These are phyloP conservation scores for Phaeosphaeriaceae sp. DNA, from an alignment of 2,329 filamentous ascomycete genomes.

Conservation along the genomic window DNA sequence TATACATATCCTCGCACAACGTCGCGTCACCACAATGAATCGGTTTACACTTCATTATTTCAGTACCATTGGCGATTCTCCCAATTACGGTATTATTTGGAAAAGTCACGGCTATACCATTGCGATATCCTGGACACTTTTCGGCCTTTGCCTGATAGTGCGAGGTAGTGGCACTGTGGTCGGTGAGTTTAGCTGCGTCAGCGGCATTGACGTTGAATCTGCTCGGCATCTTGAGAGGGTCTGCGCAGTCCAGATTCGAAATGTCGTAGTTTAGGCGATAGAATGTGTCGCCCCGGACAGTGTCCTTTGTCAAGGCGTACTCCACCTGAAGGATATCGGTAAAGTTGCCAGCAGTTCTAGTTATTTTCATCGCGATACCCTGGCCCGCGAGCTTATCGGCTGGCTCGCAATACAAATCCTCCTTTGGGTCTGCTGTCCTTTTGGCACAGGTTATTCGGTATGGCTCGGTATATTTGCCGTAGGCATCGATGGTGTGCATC, in stretches of 20 bases:
- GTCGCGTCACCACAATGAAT: conserved; percentile 13
- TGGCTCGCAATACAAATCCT: neutral
- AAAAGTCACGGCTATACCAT: conserved; percentile 19
- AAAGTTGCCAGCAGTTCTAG: neutral
- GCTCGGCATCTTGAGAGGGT: neutral
- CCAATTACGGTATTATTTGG: neutral
- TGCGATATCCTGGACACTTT: conserved; percentile 23
- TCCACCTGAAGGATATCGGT: conserved; percentile 8
- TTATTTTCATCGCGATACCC: neutral
- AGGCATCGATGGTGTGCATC: neutral
- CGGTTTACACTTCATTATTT: conserved; percentile 8
- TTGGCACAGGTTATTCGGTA: neutral
- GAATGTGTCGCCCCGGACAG: conserved; percentile 3
- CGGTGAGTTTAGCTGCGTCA: conserved; percentile 2
- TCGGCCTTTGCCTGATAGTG: conserved; percentile 13
- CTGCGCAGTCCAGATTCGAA: conserved; percentile 19
- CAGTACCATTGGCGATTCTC: neutral
- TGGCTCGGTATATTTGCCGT: neutral
- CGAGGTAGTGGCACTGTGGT: conserved; percentile 6
- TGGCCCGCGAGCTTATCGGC: neutral
- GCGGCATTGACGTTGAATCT: neutral
- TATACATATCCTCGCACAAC: conserved; percentile 18
- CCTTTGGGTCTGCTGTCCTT: no score
- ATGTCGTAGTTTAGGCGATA: conserved; percentile 20
- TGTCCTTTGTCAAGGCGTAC: conserved; percentile 8